Evolutionary conservation across 768 basidiomycete genomes (phyloP), one percentile per base, ranked within the genome.

Genomic region (Chiua virens): DNA sequence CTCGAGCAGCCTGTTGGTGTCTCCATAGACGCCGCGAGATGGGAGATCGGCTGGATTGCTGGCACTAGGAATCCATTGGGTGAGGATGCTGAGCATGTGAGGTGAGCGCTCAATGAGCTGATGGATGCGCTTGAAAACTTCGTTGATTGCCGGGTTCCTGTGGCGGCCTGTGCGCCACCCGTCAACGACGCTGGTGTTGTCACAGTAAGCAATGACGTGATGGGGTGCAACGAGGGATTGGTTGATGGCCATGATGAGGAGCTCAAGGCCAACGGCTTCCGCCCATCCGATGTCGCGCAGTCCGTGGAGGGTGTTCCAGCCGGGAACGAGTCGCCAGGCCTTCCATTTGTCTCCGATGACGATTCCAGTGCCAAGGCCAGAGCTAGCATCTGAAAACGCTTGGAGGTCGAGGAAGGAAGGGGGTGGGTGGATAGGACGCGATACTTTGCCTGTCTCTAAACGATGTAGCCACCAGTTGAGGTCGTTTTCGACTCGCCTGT

Each of bases 271-370:
- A 4, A 64, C 17, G 0, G 54, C 56, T 28, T 66, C 58, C 0
- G 64, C 77, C 77, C 78, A 81, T 0, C 61, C 60, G 47, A 80
- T 81, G 48, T 79, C 73, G 4, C 38, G n/a, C 0, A 60, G 39
- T n/a, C 63, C 55, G 1, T n/a, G 4, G 8, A 28, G 28, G 4
- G 5, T 2, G 14, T 63, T 42, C 75, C 73, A 77, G 0, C 62
- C 65, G 1, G 61, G 64, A 3, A 59, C 20, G 13, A 75, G 67
- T 0, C 41, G 10, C 68, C 70, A 75, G 0, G 72, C 71, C 8
- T 65, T 21, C 75, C 73, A 75, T 0, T 28, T 2, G 4, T 48
- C 40, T 0, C 57, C 47, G 17, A 76, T 64, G 28, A 50, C 47
- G 47, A 78, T 71, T 0, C 66, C 64, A n/a, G 77, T 70, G 0